Conservation (phyloP, 2,329 filamentous ascomycete species). For the Colletotrichum higginsianum region DNA sequence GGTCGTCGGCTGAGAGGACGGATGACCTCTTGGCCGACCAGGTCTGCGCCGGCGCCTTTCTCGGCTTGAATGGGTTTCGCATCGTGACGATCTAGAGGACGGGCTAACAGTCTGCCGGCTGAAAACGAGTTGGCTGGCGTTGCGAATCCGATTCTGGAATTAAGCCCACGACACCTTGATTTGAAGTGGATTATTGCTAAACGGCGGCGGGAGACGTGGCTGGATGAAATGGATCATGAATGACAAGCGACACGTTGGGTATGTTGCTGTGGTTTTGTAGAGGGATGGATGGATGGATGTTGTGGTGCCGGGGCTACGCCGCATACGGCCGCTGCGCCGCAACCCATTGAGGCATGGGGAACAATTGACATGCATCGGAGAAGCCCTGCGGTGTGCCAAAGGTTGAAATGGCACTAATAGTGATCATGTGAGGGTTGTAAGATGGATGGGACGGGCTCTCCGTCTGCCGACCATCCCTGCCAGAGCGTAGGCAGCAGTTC, state of each 20-base stretch:
- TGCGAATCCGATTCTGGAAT: too few species aligned
- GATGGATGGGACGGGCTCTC: too few species aligned
- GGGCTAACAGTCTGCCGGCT: neutral
- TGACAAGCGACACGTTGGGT: too few species aligned
- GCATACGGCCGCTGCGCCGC: neutral
- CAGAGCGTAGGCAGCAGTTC: too few species aligned
- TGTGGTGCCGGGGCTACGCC: neutral
- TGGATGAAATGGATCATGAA: neutral
- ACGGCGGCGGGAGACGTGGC: neutral
- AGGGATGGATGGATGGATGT: neutral
- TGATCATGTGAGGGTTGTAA: too few species aligned
- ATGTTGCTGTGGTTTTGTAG: neutral
- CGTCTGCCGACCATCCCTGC: too few species aligned
- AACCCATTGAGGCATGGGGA: neutral
- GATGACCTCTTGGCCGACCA: neutral
- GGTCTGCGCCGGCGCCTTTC: slow-evolving; percentile 10
- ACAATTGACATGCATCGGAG: neutral
- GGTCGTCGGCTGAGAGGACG: slow-evolving; percentile 9
- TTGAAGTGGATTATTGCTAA: too few species aligned
- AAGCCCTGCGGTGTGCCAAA: neutral
- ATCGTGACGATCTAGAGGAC: slow-evolving; percentile 52
- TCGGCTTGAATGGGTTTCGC: slow-evolving; percentile 4
- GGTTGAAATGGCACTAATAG: too few species aligned
- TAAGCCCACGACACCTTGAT: neutral
- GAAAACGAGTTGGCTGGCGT: too few species aligned